Evolutionary conservation across 805 yeast genomes (phyloP), one percentile per base, ranked within the genome.

Genomic region (Metschnikowia amazonensis): DNA sequence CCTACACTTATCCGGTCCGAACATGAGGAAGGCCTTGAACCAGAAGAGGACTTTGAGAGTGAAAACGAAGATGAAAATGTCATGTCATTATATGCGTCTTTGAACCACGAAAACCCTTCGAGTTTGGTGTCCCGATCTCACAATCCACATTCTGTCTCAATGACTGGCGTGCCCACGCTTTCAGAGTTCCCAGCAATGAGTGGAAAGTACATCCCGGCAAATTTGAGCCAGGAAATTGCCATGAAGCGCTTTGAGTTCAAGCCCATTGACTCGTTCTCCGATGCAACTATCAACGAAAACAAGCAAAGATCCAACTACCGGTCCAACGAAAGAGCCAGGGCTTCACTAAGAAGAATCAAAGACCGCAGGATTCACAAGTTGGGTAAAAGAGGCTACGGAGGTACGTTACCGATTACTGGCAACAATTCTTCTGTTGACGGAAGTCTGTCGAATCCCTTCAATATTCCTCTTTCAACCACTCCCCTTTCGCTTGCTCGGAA

Each of bases 41-140:
- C 42, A 3, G 55, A 56, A 1, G 59, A 55, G 6, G 67, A 57
- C 9, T 45, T 47, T 3, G 75, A 68, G 36, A 67, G 72, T 49
- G 76, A 73, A 48, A 64, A 63, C 46, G 88, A 82, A 56, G 86
- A 82, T 59, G 87, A 82, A 53, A 78, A 80, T 10, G 83, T 81
- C 0, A 81, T 82, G 86, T 80, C 86, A 0, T 60, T 81, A 18
- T 82, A 81, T 55, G 76, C 84, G 0, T 76, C 83, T 0, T 59
- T 81, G 57, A 67, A 69, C 36, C 69, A 66, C 27, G 53, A 29
- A 48, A 44, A 49, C 37, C 25, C 44, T 16, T 29, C 51, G 4
- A 47, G 38, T 7, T 34, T 49, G 30, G 41, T 46, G 17, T 24
- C 50, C 6, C 29, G 53, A 14, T 50, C 56, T 2, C 50, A 42